Percentiles rank a stretch among this genome's conserved stretches.
These are phyloP conservation scores for Pyronema omphalodes DNA, from an alignment of 495 filamentous ascomycete species.

Conservation along the genomic window DNA sequence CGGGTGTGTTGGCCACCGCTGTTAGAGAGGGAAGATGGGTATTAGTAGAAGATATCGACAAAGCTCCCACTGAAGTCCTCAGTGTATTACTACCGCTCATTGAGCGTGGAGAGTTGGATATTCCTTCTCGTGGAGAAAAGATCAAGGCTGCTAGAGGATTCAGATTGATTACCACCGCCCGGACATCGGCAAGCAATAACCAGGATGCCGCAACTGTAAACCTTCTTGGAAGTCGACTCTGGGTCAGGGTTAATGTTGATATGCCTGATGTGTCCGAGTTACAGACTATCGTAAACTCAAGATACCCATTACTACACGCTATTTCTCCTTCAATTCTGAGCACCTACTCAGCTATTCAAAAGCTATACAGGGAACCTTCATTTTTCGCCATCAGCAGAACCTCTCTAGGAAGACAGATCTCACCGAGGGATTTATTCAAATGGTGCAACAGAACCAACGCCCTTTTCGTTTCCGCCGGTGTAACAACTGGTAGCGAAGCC, in stretches of 20 bases:
- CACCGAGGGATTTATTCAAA: constrained; percentile 71
- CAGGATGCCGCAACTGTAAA: constrained; percentile 30
- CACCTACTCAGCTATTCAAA: constrained; percentile 52
- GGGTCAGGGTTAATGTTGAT: constrained; percentile 52
- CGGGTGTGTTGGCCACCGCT: constrained; percentile 87
- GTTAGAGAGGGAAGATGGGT: constrained; percentile 90
- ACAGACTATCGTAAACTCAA: constrained; percentile 46
- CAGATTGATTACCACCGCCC: constrained; percentile 75
- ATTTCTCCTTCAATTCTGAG: constrained; percentile 53
- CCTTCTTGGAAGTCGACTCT: constrained; percentile 64
- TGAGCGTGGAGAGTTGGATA: constrained; percentile 67
- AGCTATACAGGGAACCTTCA: constrained; percentile 31
- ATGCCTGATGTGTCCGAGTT: constrained; percentile 54
- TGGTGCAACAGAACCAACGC: constrained; percentile 61
- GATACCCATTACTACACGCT: constrained; percentile 48
- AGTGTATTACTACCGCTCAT: constrained; percentile 79
- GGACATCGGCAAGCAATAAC: constrained; percentile 34
- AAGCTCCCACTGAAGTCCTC: constrained; percentile 87
- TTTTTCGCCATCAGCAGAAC: constrained; percentile 38
- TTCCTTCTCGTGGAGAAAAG: constrained; percentile 69
- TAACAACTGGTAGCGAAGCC: constrained; percentile 54
- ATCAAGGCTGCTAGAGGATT: constrained; percentile 70
- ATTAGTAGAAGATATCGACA: constrained; percentile 87
- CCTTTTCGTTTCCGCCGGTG: constrained; percentile 37
- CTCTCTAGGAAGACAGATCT: constrained; percentile 39